Conservation (phyloP, 1,139 yeast species). For the Taphrina sp. region DNA sequence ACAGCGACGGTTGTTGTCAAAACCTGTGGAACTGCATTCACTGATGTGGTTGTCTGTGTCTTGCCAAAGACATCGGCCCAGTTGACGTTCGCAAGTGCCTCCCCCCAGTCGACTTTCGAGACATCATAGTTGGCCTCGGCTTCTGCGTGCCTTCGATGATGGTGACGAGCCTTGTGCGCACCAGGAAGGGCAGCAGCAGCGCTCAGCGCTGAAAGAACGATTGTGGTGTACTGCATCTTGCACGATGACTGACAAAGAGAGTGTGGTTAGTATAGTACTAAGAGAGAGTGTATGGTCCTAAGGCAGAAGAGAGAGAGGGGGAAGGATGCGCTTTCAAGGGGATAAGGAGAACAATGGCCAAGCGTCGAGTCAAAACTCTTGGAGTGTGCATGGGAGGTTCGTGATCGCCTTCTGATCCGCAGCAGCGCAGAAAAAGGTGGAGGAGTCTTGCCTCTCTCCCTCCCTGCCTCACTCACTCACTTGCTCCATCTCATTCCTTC, state of each 20-base stretch:
- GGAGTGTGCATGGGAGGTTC: too few relatives aligned
- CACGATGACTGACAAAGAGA: neutral
- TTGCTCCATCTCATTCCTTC: too few relatives aligned
- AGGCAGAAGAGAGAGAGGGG: neutral
- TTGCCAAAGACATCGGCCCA: constrained; percentile 12
- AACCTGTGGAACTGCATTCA: neutral
- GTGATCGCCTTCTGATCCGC: too few relatives aligned
- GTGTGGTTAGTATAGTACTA: neutral
- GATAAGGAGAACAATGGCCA: too few relatives aligned
- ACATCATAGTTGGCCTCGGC: constrained; percentile 1
- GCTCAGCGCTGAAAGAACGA: constrained; percentile 13
- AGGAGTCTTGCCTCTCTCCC: too few relatives aligned
- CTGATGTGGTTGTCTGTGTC: neutral
- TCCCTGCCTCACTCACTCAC: too few relatives aligned
- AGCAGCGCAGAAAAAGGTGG: too few relatives aligned
- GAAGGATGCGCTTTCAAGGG: neutral
- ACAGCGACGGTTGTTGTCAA: constrained; percentile 22
- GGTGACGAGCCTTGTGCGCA: constrained; percentile 16
- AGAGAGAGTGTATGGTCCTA: constrained; percentile 12
- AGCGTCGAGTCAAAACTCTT: too few relatives aligned
- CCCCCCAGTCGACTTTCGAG: constrained; percentile 19
- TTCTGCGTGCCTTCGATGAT: constrained; percentile 11
- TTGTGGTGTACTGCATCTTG: constrained; percentile 15
- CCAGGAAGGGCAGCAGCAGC: constrained; percentile 19
- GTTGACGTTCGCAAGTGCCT: constrained; percentile 18